Conservation (phyloP, 176 grass and related monocot genomes). For the Zoysia pacifica region DNA sequence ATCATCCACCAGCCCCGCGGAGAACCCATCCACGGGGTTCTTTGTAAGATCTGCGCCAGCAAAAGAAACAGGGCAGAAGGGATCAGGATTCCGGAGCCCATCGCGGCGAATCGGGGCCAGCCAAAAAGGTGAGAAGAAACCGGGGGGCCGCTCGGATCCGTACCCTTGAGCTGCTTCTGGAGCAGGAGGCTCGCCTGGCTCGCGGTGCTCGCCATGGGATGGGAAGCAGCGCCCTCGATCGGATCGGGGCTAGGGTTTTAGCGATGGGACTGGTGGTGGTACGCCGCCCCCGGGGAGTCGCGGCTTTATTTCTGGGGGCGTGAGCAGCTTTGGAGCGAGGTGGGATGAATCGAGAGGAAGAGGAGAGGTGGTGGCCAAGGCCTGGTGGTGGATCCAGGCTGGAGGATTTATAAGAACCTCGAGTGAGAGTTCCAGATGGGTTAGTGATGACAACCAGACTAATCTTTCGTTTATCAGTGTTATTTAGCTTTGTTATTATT, state of each 20-base stretch:
- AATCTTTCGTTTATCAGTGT: background rate
- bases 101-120: constrained; percentile 17
- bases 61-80: background rate
- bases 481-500: background rate
- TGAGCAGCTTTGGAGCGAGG: background rate
- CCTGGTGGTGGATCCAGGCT: background rate
- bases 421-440: background rate
- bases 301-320: no score
- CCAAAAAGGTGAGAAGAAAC: background rate
- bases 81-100: constrained; percentile 21
- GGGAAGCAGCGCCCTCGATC: constrained; percentile 45
- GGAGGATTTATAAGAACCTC: constrained; percentile 33
- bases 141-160: constrained; percentile 18
- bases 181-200: constrained; percentile 93
- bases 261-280: constrained; percentile 18
- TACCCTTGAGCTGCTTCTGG: constrained; percentile 93
- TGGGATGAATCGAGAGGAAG: constrained; percentile 33
- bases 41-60: constrained; percentile 59
- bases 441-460: constrained; percentile 24
- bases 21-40: constrained; percentile 73
- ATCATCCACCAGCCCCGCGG: constrained; percentile 69
- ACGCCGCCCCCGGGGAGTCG: no score
- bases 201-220: constrained; percentile 54
- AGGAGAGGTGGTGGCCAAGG: background rate
- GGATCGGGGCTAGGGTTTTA: constrained; percentile 62